A percentile compares a stretch with the other conserved stretches of the same genome.
Evolutionary conservation across 768 basidiomycete genomes (phyloP).

Genomic region (Suillus subaureus): DNA sequence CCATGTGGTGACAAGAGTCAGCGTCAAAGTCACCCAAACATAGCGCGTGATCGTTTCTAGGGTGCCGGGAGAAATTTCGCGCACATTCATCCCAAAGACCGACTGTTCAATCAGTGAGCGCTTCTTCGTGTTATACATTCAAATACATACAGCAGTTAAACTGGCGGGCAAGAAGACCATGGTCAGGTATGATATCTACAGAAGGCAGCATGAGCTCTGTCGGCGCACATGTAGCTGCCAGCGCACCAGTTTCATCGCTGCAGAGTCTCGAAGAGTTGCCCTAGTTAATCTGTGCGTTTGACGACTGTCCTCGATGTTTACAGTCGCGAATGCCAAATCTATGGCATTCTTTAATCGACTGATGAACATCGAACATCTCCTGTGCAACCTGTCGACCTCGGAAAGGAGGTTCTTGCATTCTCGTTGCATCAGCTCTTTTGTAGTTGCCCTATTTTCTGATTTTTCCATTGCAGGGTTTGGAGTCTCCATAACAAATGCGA

Average conservation of each 20-base stretch:
- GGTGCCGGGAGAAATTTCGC: constrained; percentile 29
- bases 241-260: constrained; percentile 36
- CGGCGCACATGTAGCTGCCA: background rate
- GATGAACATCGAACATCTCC: constrained; percentile 29
- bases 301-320: constrained; percentile 60
- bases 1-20: constrained; percentile 55
- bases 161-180: constrained; percentile 64
- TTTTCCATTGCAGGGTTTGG: constrained; percentile 39
- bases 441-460: too few species aligned
- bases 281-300: constrained; percentile 48
- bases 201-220: background rate
- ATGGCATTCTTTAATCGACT: constrained; percentile 34
- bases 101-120: constrained; percentile 29
- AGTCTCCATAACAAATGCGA: constrained; percentile 45
- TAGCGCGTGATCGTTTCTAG: constrained; percentile 39
- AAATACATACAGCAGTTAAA: constrained; percentile 36
- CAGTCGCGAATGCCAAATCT: constrained; percentile 52
- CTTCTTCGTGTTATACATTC: background rate
- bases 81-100: constrained; percentile 29
- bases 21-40: constrained; percentile 38
- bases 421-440: constrained; percentile 12
- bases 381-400: constrained; percentile 43
- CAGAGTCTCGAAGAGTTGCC: constrained; percentile 44
- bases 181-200: constrained; percentile 56
- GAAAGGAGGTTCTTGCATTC: constrained; percentile 37